These are phyloP conservation scores for Yamadazyma aaseri DNA, from an alignment of 1,139 yeast species.

Conservation along the genomic window DNA sequence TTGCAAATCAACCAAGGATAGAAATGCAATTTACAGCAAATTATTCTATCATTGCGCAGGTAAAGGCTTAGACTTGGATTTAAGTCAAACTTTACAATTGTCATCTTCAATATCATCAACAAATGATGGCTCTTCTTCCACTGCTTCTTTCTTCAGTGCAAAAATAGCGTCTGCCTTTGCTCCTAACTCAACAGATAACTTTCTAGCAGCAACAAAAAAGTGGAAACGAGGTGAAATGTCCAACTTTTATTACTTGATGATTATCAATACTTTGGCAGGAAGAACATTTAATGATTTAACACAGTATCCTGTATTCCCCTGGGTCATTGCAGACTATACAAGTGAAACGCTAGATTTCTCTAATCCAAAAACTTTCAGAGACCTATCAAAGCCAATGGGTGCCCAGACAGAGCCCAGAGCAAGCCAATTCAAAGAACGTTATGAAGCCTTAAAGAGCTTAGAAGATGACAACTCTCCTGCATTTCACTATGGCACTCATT, in stretches of 20 bases:
- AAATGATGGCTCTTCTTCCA: constrained; percentile 8
- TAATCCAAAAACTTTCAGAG: constrained; percentile 63
- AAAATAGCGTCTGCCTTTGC: constrained; percentile 39
- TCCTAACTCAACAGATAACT: constrained; percentile 21
- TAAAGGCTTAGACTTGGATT: constrained; percentile 48
- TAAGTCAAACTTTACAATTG: constrained; percentile 50
- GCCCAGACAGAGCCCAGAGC: constrained; percentile 67
- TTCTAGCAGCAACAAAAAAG: constrained; percentile 57
- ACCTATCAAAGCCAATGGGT: constrained; percentile 86
- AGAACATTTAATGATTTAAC: constrained; percentile 83
- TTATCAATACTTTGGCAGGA: constrained; percentile 80
- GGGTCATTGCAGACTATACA: constrained; percentile 81
- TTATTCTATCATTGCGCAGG: constrained; percentile 48
- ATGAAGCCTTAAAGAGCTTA: constrained; percentile 60
- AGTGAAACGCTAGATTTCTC: constrained; percentile 62
- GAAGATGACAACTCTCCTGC: constrained; percentile 60
- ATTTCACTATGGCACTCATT: constrained; percentile 89
- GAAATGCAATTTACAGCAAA: constrained; percentile 56
- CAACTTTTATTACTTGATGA: constrained; percentile 76
- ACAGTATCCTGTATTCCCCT: constrained; percentile 87
- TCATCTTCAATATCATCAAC: constrained; percentile 30
- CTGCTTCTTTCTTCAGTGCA: constrained; percentile 26
- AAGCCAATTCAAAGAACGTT: constrained; percentile 63
- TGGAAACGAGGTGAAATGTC: constrained; percentile 80
- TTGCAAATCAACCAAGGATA: constrained; percentile 44